These are phyloP conservation scores for Kondoa subrosea DNA, from an alignment of 768 basidiomycete species.

Conservation along the genomic window DNA sequence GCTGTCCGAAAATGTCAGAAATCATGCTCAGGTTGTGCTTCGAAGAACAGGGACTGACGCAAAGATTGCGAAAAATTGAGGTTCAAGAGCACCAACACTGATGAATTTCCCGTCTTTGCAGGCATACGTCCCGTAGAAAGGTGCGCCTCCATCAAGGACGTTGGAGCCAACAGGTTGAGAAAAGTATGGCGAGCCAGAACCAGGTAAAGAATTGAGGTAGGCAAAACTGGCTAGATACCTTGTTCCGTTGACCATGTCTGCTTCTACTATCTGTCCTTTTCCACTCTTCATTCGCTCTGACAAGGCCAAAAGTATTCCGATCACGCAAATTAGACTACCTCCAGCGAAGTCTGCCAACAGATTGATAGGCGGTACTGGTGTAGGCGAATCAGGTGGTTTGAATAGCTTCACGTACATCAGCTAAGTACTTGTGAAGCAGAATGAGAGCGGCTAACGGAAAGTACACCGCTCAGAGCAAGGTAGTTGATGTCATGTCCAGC, in stretches of 20 bases:
- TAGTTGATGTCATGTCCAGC: slow-evolving; percentile 83
- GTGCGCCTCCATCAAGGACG: slow-evolving; percentile 56
- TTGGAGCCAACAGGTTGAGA: slow-evolving; percentile 39
- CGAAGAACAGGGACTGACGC: slow-evolving; percentile 15
- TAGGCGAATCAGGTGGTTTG: slow-evolving; percentile 48
- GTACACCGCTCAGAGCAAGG: slow-evolving; percentile 56
- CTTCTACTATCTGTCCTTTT: slow-evolving; percentile 54
- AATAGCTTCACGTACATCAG: not conserved
- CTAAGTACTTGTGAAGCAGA: not conserved
- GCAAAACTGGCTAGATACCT: slow-evolving; percentile 62
- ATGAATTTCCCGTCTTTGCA: slow-evolving; percentile 60
- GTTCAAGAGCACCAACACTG: slow-evolving; percentile 38
- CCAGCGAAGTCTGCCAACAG: slow-evolving; percentile 68
- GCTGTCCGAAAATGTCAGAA: not conserved
- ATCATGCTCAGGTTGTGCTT: not conserved
- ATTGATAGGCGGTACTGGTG: slow-evolving; percentile 57
- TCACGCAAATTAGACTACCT: slow-evolving; percentile 53
- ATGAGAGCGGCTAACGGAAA: slow-evolving; percentile 40
- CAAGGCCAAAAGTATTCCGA: slow-evolving; percentile 58
- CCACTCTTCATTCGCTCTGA: slow-evolving; percentile 50
- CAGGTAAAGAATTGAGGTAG: slow-evolving; percentile 38
- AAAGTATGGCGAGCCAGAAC: slow-evolving; percentile 33
- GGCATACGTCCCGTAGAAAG: slow-evolving; percentile 57
- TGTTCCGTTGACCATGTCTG: slow-evolving; percentile 67
- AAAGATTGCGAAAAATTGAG: slow-evolving; percentile 21